phyloP scores from a whole-genome alignment of 2,329 filamentous ascomycete species.

The Beauveria varroae region DNA sequence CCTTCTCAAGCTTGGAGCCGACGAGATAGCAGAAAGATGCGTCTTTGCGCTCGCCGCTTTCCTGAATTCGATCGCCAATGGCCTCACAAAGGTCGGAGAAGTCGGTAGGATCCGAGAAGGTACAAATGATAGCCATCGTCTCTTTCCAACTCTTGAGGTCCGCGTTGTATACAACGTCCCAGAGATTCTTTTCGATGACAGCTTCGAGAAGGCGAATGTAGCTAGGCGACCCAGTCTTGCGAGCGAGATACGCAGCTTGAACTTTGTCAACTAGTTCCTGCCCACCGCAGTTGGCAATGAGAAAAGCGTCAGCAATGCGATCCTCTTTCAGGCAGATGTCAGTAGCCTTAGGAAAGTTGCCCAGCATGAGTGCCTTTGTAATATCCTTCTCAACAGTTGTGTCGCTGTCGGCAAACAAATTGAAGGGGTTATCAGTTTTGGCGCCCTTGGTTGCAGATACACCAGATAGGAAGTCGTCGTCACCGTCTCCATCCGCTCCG shows the following conservation, averaged over 20 bases:
- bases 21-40: conserved; percentile 95
- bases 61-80: conserved; percentile 82
- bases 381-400: conserved; percentile 77
- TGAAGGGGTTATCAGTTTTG: conserved; percentile 91
- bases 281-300: conserved; percentile 94
- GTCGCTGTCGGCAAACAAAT: conserved; percentile 78
- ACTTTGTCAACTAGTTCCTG: conserved; percentile 92
- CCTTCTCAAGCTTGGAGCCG: conserved; percentile 95
- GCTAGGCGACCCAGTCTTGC: conserved; percentile 75
- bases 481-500: conserved; percentile 52
- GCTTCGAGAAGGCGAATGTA: conserved; percentile 87
- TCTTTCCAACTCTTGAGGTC: conserved; percentile 94
- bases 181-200: conserved; percentile 91
- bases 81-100: conserved; percentile 94
- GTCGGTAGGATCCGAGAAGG: conserved; percentile 82
- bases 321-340: conserved; percentile 84
- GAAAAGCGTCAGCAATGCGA: conserved; percentile 89
- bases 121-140: conserved; percentile 91
- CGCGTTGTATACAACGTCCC: conserved; percentile 96
- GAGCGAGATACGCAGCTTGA: conserved; percentile 81
- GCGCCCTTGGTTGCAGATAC: conserved; percentile 82
- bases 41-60: conserved; percentile 72
- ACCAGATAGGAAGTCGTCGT: conserved; percentile 80
- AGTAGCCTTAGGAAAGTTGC: conserved; percentile 83
- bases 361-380: conserved; percentile 80